Evolutionary conservation across 495 filamentous ascomycete genomes (phyloP), one percentile per base, ranked within the genome.

Genomic region (Xeromyces bisporus): DNA sequence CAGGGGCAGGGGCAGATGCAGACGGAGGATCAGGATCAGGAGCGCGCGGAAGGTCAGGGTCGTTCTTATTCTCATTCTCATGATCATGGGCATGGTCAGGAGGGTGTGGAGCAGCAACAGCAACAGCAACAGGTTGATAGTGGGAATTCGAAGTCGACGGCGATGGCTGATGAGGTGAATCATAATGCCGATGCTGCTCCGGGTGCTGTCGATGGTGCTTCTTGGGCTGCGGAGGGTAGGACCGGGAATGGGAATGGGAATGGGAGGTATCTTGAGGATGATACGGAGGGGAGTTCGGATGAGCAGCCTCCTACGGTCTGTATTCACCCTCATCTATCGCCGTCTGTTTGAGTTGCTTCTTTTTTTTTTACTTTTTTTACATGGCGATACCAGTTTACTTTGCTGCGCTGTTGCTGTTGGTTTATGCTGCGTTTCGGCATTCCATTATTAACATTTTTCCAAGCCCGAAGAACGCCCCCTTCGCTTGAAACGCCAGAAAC

Each of bases 381-480:
- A n/a, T n/a, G n/a, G n/a, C 31, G 12, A 27, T 31, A 29, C 41
- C 39, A 37, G 28, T 28, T 4, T 28, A 25, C 24, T 14, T 31
- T 29, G n/a, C 31, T 11, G 13, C 11, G 5, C 16, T 18, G 29
- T 24, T 31, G 15, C n/a, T 13, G n/a, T 28, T 18, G 12, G 3
- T 4, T n/a, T n/a, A n/a, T 29, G n/a, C 31, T 11, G 13, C 11
- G 5, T 14, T 18, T 31, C 18, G 27, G 15, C n/a, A 9, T 7
- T 28, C 14, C 8, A 3, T 4, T 17, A 30, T 33, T 40, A 28
- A 43, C 15, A 38, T 23, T 36, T 39, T 4, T 21, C 20, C 39
- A 46, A 92, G 83, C 83, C 83, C 10, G 76, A 87, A 57, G 84
- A 93, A 51, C 86, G 89, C 39, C 86, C 86, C 10, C 64, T 93